Conservation (phyloP, 2,329 filamentous ascomycete genomes). For the Allantophomopsis lycopodina region DNA sequence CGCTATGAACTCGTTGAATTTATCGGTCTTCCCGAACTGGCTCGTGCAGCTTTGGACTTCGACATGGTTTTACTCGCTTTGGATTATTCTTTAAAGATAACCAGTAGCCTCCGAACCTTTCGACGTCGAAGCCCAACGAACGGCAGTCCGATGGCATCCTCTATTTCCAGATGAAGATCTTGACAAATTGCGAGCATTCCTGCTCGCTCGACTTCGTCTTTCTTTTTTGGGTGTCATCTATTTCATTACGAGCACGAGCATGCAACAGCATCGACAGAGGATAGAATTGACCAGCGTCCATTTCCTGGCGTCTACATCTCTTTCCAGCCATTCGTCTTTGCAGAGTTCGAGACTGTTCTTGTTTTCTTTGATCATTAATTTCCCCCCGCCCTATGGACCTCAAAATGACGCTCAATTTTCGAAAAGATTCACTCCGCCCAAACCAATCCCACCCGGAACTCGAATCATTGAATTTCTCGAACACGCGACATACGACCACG, state of each 20-base stretch:
- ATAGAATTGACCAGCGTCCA: not conserved
- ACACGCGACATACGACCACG: constrained; percentile 11
- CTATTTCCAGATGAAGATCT: not conserved
- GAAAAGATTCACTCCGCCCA: too few relatives aligned
- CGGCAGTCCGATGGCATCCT: constrained; percentile 19
- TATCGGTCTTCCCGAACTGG: constrained; percentile 16
- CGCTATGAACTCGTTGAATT: constrained; percentile 13
- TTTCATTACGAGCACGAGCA: not conserved
- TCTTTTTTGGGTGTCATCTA: too few relatives aligned
- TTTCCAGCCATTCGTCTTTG: too few relatives aligned
- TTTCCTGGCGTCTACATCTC: not conserved
- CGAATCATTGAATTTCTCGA: constrained; percentile 4
- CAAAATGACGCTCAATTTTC: too few relatives aligned
- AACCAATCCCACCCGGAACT: not conserved
- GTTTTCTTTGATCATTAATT: too few relatives aligned
- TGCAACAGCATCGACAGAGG: not conserved
- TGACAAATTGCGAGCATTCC: too few relatives aligned
- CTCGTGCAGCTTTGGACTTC: constrained; percentile 18
- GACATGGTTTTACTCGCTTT: constrained; percentile 12
- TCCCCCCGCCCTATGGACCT: too few relatives aligned
- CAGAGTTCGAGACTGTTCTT: too few relatives aligned
- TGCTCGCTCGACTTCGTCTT: too few relatives aligned
- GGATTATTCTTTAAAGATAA: not conserved
- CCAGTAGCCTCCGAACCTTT: constrained; percentile 7
- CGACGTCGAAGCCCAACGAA: constrained; percentile 16